A percentile compares a stretch with the other conserved stretches of the same genome.
Conservation (phyloP, 2,329 filamentous ascomycete genomes). For the Apiospora rasikravindrae region DNA sequence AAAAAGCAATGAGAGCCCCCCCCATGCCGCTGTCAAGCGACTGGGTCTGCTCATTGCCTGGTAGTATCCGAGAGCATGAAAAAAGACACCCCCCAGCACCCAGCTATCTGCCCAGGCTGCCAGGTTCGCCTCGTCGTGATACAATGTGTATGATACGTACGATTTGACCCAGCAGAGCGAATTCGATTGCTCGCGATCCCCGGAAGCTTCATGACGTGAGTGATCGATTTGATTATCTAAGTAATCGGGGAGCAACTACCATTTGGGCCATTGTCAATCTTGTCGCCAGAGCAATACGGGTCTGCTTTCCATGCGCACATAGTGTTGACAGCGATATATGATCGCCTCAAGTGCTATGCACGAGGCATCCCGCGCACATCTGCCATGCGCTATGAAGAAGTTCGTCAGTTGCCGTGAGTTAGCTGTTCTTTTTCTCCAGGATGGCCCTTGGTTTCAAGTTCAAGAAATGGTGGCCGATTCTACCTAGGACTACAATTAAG, state of each 20-base stretch:
- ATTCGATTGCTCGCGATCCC: background rate
- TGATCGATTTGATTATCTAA: background rate
- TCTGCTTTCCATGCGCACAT: background rate
- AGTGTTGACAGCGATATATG: background rate
- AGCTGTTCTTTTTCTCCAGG: background rate
- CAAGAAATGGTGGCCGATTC: background rate
- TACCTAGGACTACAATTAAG: background rate
- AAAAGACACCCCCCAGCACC: background rate
- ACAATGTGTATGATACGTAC: background rate
- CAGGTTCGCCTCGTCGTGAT: background rate
- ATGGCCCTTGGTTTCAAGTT: slow-evolving; percentile 15
- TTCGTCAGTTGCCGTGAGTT: background rate
- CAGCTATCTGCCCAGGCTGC: background rate
- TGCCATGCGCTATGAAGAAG: slow-evolving; percentile 13
- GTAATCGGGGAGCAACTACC: background rate
- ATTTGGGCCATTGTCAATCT: background rate
- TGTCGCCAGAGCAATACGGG: slow-evolving; percentile 7
- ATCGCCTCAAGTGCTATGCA: background rate
- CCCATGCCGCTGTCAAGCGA: slow-evolving; percentile 4
- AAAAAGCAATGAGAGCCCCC: background rate
- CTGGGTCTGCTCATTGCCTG: background rate
- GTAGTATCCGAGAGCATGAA: background rate
- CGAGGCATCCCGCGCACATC: slow-evolving; percentile 3
- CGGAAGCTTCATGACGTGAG: background rate
- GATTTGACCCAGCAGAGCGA: background rate